phyloP scores from a whole-genome alignment of 257 asterid species.

The Plantago major region DNA sequence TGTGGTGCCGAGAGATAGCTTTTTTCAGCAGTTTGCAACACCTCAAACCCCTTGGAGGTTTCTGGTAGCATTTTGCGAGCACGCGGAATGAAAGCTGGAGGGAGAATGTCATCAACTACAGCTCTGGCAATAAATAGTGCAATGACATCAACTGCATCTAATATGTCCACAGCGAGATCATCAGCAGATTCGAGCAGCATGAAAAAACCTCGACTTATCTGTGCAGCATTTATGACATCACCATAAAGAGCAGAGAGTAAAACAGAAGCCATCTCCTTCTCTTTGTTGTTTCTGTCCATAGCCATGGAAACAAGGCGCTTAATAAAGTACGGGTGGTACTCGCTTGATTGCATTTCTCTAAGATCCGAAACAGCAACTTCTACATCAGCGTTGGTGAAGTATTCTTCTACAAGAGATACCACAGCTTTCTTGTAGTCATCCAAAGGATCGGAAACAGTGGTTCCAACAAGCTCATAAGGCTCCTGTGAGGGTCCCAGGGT shows the following conservation, averaged over 20 bases:
- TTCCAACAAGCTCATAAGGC: constrained; percentile 86
- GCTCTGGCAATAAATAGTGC: constrained; percentile 90
- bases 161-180: constrained; percentile 85
- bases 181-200: constrained; percentile 93
- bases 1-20: constrained; percentile 98
- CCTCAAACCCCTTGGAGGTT: constrained; percentile 73
- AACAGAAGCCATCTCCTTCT: constrained; percentile 98
- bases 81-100: constrained; percentile 85
- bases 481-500: constrained; percentile 44
- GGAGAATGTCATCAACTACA: constrained; percentile 91
- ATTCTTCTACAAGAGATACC: constrained; percentile 80
- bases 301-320: constrained; percentile 92
- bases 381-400: constrained; percentile 85
- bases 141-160: constrained; percentile 85
- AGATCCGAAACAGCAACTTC: constrained; percentile 84
- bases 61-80: constrained; percentile 71
- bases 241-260: constrained; percentile 87
- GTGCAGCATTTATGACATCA: constrained; percentile 69
- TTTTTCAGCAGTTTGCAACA: constrained; percentile 76
- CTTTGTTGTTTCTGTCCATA: constrained; percentile 94
- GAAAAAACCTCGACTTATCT: constrained; percentile 74
- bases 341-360: constrained; percentile 72
- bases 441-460: constrained; percentile 60
- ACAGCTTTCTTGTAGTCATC: constrained; percentile 79
- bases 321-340: constrained; percentile 86